Base-by-base conservation (phyloP, 1,284 basidiomycete species). In the Ganoderma sinense region DNA sequence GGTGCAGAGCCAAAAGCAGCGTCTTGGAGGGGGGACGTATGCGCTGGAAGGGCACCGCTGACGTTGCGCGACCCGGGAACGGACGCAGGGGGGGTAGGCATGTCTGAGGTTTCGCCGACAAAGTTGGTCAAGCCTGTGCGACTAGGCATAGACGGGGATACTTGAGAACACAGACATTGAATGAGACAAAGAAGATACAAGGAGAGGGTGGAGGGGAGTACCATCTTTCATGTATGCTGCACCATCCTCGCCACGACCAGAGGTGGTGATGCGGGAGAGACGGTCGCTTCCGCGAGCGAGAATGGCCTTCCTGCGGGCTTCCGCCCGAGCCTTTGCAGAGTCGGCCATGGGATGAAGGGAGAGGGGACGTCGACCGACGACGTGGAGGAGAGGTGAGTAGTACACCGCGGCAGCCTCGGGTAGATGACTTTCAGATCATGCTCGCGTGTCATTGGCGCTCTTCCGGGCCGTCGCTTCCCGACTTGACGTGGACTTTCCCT, bases 291-390 rank as follows among this genome's bases (percentile, higher is more conserved):
- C 89, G 68, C 92, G 84, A 71, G 84, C 84, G 29, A 94, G 86
- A 67, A 94, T 93, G 33, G 93, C 93, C 80, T 87, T 91, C 76
- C 89, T 82, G 60, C 93, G 86, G 20, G 93, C 93, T 80, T 92
- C 91, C 77, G 91, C 90, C 73, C 88, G 87, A 71, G 88, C 87
- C 79, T 87, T 86, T 80, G 90, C 86, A 56, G 53, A 56, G 73
- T 83, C 80, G 36, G 83, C 82, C 77, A 82, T 82, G 71, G 39
- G 63, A 39, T 61, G 36, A 26, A 29, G 59, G 23, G 36, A 62
- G 26, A 64, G 43, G 33, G 56, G 64, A 36, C 29, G 71, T 56
- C 60, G 66, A 66, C 56, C 29, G 71, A 48, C 60, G 66, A 66
- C 56, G 70, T 65, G 65, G 66, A 68, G 41, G 53, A 55, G 63